These are phyloP conservation scores for Stipa capillata DNA, from an alignment of 176 grass and related monocot genomes.

Conservation along the genomic window DNA sequence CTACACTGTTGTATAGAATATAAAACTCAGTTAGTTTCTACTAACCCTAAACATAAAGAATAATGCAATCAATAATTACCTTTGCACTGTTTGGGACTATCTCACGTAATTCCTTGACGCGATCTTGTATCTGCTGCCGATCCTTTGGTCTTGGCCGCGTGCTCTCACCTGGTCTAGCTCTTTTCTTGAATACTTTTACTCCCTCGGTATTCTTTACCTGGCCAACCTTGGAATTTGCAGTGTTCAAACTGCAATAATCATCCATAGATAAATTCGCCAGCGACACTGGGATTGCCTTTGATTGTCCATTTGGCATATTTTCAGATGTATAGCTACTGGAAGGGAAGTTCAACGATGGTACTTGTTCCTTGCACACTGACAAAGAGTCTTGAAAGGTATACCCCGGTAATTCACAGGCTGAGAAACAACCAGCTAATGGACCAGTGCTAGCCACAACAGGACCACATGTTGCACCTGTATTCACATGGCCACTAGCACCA, in stretches of 20 bases:
- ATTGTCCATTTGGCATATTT: conserved; percentile 29
- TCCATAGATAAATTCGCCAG: conserved; percentile 53
- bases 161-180: conserved; percentile 83
- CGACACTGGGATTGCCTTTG: conserved; percentile 28
- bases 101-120: conserved; percentile 86
- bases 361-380: conserved; percentile 27
- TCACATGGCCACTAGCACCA: conserved; percentile 30
- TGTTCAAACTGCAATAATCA: conserved; percentile 80
- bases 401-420: conserved; percentile 29
- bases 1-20: conserved; percentile 76
- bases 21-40: conserved; percentile 3
- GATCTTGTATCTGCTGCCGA: conserved; percentile 95
- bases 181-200: conserved; percentile 73
- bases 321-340: conserved; percentile 30
- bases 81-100: conserved; percentile 95
- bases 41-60: conserved; percentile 6
- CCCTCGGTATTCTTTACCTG: conserved; percentile 50
- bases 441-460: background rate
- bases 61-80: conserved; percentile 30
- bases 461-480: conserved; percentile 10
- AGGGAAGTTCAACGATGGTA: conserved; percentile 22
- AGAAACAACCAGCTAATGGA: conserved; percentile 18
- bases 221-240: conserved; percentile 41
- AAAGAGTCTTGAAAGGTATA: conserved; percentile 22
- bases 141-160: conserved; percentile 89